Base-by-base conservation (phyloP, 139 green algal species). In the Chlorokybus atmophyticus region DNA sequence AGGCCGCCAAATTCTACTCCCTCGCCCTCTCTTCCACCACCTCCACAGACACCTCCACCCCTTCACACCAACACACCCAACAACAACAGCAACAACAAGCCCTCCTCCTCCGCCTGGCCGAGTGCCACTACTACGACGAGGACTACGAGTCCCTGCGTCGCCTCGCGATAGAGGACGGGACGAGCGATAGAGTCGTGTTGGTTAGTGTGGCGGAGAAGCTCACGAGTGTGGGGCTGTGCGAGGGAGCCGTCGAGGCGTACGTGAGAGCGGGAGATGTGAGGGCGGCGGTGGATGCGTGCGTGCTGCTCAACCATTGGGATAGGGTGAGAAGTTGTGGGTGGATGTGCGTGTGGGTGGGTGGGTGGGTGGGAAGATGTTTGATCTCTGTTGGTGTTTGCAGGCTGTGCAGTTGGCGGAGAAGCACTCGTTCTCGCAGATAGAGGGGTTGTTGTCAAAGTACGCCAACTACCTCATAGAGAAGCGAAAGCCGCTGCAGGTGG, bases 291-390 rank as follows among this genome's bases (percentile, higher is more conserved):
- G 82, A 93, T 49, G 83, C 74, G 64, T 90, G 79, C 61, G 64
- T 87, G 30, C 55, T 79, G 54, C 71, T 89, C n/a, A 86, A 89
- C 69, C 75, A 90, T 50, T 93, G 84, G 84, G 78, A 85, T 58
- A n/a, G n/a, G n/a, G n/a, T n/a, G n/a, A n/a, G n/a, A n/a, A n/a
- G n/a, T n/a, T n/a, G n/a, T n/a, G n/a, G n/a, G n/a, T n/a, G n/a
- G n/a, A n/a, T n/a, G n/a, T n/a, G n/a, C n/a, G n/a, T n/a, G n/a
- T n/a, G n/a, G n/a, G n/a, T n/a, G n/a, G n/a, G n/a, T n/a, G n/a
- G n/a, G n/a, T n/a, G n/a, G n/a, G n/a, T n/a, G n/a, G n/a, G n/a
- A n/a, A n/a, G n/a, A n/a, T n/a, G n/a, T n/a, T n/a, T n/a, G n/a
- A n/a, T n/a, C n/a, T n/a, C n/a, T n/a, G n/a, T n/a, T n/a, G n/a